A percentile compares a stretch with the other conserved stretches of the same genome.
These are phyloP conservation scores for Prunus davidiana DNA, from an alignment of 306 rosid genomes.

Conservation along the genomic window DNA sequence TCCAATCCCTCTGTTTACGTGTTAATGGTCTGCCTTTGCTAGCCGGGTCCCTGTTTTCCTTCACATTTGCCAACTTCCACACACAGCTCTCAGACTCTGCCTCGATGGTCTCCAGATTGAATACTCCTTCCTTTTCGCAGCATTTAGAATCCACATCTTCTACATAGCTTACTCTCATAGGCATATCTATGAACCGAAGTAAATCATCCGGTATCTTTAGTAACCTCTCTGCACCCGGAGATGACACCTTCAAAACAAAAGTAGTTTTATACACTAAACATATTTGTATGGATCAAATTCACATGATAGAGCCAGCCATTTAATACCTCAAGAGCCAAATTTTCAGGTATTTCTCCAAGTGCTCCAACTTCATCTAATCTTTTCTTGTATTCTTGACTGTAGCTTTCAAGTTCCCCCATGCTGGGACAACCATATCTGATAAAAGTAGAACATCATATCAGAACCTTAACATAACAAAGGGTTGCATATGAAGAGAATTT, in stretches of 20 bases:
- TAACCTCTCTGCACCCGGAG: conserved; percentile 90
- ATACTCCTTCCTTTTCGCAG: conserved; percentile 53
- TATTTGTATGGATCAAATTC: conserved; percentile 10
- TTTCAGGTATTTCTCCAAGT: conserved; percentile 76
- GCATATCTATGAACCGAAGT: conserved; percentile 67
- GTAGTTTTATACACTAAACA: conserved; percentile 20
- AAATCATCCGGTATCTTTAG: conserved; percentile 79
- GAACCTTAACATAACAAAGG: not conserved
- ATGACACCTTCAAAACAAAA: conserved; percentile 62
- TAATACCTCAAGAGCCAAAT: conserved; percentile 80
- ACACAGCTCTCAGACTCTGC: conserved; percentile 55
- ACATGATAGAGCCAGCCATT: conserved; percentile 10
- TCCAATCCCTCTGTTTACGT: conserved; percentile 86
- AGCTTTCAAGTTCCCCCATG: conserved; percentile 77
- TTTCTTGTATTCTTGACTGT: conserved; percentile 64
- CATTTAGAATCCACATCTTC: conserved; percentile 46
- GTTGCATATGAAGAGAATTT: not conserved
- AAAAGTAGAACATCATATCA: conserved; percentile 15
- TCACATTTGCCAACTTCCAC: conserved; percentile 88
- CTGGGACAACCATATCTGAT: conserved; percentile 87
- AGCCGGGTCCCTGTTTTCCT: conserved; percentile 69
- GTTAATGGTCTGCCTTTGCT: conserved; percentile 76
- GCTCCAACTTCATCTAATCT: conserved; percentile 75
- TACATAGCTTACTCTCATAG: conserved; percentile 62
- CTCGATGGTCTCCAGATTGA: conserved; percentile 61